Evolutionary conservation across 192 early-diverging fungal species (phyloP).

Genomic region (Funneliformis geosporum): DNA sequence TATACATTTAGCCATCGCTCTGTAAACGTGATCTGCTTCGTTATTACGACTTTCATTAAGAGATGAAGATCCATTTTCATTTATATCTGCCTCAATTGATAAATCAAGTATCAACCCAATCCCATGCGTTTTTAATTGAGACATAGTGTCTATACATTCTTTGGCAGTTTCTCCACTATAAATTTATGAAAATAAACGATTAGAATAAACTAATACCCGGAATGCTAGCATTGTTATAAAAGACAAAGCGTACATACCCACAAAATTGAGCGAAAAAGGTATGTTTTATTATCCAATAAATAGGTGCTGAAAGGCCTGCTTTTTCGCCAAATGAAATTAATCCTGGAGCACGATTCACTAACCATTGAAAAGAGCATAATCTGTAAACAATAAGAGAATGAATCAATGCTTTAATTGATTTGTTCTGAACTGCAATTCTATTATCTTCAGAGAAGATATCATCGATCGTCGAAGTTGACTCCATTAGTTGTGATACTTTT

Average conservation of each 20-base stretch:
- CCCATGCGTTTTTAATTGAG: constrained; percentile 54
- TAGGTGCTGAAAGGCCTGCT: constrained; percentile 46
- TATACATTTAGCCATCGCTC: constrained; percentile 71
- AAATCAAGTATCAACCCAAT: constrained; percentile 89
- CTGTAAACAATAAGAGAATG: constrained; percentile 71
- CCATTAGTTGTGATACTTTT: too few species aligned
- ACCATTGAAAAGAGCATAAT: constrained; percentile 61
- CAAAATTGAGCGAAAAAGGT: constrained; percentile 94
- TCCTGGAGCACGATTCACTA: constrained; percentile 60
- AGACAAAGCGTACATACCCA: constrained; percentile 49
- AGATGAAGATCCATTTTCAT: constrained; percentile 49
- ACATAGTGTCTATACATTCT: constrained; percentile 86
- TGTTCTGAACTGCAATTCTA: constrained; percentile 43
- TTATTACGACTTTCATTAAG: constrained; percentile 50
- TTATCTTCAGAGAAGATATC: neutral
- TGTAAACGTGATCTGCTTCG: constrained; percentile 66
- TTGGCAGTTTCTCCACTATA: constrained; percentile 82
- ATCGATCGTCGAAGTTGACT: neutral
- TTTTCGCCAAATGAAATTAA: constrained; percentile 59
- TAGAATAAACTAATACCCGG: neutral
- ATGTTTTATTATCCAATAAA: constrained; percentile 72
- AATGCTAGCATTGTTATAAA: neutral
- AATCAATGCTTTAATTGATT: constrained; percentile 58
- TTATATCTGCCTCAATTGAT: constrained; percentile 85
- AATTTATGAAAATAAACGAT: constrained; percentile 29